Percentiles rank a stretch among this genome's conserved stretches.
Evolutionary conservation across 805 yeast genomes (phyloP).

Genomic region (Metschnikowia reukaufii): DNA sequence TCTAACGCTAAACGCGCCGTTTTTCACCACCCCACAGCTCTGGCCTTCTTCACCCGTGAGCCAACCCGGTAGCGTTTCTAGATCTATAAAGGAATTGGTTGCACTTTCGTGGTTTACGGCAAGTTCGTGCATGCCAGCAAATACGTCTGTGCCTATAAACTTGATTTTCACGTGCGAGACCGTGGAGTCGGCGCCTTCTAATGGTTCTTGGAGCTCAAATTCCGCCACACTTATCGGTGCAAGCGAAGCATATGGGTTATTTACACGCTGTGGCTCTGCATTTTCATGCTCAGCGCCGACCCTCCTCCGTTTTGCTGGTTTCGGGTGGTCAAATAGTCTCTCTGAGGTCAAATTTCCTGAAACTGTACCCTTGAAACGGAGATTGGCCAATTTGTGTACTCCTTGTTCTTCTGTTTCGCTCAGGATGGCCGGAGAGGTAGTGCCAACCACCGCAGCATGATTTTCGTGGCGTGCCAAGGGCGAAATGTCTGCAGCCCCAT

Average conservation of each 20-base stretch:
- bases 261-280: too few species aligned
- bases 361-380: slow-evolving; percentile 61
- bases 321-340: slow-evolving; percentile 40
- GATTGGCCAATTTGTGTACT: slow-evolving; percentile 46
- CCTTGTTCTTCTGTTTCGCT: slow-evolving; percentile 18
- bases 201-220: slow-evolving; percentile 40
- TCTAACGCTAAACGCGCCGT: slow-evolving; percentile 7
- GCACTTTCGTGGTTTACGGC: slow-evolving; percentile 34
- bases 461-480: slow-evolving; percentile 51
- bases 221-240: slow-evolving; percentile 59
- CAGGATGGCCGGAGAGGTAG: slow-evolving; percentile 8
- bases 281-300: background rate
- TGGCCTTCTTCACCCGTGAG: slow-evolving; percentile 72
- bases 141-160: slow-evolving; percentile 67
- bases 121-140: slow-evolving; percentile 75
- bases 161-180: slow-evolving; percentile 32
- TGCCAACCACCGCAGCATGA: slow-evolving; percentile 38
- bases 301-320: slow-evolving; percentile 23
- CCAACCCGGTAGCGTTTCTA: slow-evolving; percentile 69
- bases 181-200: slow-evolving; percentile 1
- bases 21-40: slow-evolving; percentile 43
- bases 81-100: slow-evolving; percentile 45
- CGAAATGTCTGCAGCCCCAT: slow-evolving; percentile 60
- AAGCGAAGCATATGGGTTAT: slow-evolving; percentile 47
- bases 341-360: slow-evolving; percentile 36